Base-by-base conservation (phyloP, 768 basidiomycete genomes). In the Boletus tomentosulus region DNA sequence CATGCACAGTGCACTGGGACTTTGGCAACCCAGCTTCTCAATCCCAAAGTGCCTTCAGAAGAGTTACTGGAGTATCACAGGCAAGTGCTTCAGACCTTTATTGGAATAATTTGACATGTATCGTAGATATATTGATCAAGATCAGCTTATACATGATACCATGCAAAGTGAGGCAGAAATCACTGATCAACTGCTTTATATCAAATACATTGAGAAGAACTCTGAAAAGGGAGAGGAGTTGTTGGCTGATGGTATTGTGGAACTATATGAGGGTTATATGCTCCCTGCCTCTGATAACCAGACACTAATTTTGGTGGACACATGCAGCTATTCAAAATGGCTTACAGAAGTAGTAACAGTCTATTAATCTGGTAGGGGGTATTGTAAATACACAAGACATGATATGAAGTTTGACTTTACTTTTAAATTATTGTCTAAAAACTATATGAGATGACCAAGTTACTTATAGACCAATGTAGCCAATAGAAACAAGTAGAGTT, bases 41-140 rank as follows among this genome's bases (percentile, higher is more conserved):
- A 86, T 55, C 88, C 88, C 2, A 71, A 69, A 4, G 86, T 92
- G 5, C 77, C 84, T 0, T 78, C 78, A 30, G 73, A 77, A 30
- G 88, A 92, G 63, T 76, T 82, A 55, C 73, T 76, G 0, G 89
- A 92, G 65, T 92, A 92, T 68, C 80, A 85, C 61, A 83, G 83
- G 85, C 86, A 48, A 31, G 79, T 66, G 12, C 15, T 41, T 33
- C 39, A 1, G 7, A 7, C 3, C 19, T 52, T 3, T 46, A 13
- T 25, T 16, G 9, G 27, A 11, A 11, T 30, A 12, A 42, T n/a
- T 42, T 61, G 25, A 61, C 34, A 13, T 39, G 24, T 22, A 35
- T 25, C 13, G 16, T 50, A 87, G 86, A 46, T 89, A 91, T 63
- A 84, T 91, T 60, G 85, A 87, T 62, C 86, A 90, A 63, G 85